Evolutionary conservation across 768 basidiomycete species (phyloP).

Genomic region (Favolaschia claudopus): DNA sequence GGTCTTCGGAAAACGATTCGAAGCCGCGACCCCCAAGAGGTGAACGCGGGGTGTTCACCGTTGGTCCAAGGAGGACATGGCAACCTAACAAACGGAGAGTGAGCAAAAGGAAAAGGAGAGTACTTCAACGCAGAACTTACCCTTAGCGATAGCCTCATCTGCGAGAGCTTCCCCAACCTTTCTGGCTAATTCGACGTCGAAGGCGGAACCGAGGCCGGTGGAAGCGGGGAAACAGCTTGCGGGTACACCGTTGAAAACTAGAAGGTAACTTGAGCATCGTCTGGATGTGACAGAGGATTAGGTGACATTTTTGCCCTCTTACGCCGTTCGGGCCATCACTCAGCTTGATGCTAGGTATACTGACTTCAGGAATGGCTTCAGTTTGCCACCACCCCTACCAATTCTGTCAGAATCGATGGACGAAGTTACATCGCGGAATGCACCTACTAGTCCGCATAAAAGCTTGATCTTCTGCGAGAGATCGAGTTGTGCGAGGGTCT

Average conservation of each 20-base stretch:
- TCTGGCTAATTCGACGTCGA: slow-evolving; percentile 56
- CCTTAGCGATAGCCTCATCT: slow-evolving; percentile 60
- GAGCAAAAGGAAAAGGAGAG: no score
- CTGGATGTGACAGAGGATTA: slow-evolving; percentile 55
- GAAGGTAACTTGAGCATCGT: slow-evolving; percentile 25
- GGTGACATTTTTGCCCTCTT: slow-evolving; percentile 52
- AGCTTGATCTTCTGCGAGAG: slow-evolving; percentile 53
- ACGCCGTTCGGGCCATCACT: slow-evolving; percentile 62
- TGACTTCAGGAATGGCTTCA: slow-evolving; percentile 47
- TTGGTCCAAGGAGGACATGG: slow-evolving; percentile 66
- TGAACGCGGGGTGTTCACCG: slow-evolving; percentile 69
- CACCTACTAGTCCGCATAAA: slow-evolving; percentile 48
- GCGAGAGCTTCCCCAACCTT: slow-evolving; percentile 59
- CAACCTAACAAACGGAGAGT: no score
- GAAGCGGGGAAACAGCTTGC: slow-evolving; percentile 66
- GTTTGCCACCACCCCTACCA: no score
- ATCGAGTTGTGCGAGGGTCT: slow-evolving; percentile 45
- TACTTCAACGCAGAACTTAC: no score
- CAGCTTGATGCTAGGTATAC: slow-evolving; percentile 50
- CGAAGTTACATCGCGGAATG: no score
- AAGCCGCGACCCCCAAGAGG: slow-evolving; percentile 64
- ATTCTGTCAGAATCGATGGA: no score
- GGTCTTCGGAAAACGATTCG: slow-evolving; percentile 72
- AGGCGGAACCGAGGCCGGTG: slow-evolving; percentile 63
- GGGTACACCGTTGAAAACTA: slow-evolving; percentile 64